phyloP scores from a whole-genome alignment of 2,329 filamentous ascomycete species.

The Stemphylium vesicarium region DNA sequence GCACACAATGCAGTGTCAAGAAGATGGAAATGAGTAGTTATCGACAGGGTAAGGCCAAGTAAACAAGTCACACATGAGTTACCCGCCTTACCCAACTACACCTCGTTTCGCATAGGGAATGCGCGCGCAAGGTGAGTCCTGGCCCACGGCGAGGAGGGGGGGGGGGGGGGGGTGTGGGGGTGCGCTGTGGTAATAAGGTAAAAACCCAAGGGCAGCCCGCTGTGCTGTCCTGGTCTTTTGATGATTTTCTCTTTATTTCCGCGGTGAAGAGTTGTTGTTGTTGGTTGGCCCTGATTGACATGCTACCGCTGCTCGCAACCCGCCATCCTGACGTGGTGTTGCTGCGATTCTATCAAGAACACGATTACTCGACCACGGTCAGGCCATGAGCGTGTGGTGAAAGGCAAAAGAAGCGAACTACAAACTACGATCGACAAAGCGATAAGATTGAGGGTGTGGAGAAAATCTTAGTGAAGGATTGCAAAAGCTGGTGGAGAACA shows the following conservation, averaged over 20 bases:
- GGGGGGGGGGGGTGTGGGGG: background rate
- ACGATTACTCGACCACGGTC: too few species aligned
- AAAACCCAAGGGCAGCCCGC: constrained; percentile 2
- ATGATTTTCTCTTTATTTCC: background rate
- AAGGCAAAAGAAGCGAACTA: too few species aligned
- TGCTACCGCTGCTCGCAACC: too few species aligned
- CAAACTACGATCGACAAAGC: too few species aligned
- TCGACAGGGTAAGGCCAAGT: background rate
- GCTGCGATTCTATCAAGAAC: too few species aligned
- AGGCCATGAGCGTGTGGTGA: too few species aligned
- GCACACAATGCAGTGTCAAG: too few species aligned
- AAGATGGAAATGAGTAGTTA: background rate
- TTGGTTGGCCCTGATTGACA: too few species aligned
- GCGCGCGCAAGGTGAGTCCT: background rate
- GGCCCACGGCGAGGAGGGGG: background rate
- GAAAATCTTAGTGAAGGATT: background rate
- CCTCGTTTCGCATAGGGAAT: background rate
- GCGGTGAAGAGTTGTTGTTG: background rate
- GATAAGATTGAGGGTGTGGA: too few species aligned
- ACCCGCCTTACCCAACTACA: background rate
- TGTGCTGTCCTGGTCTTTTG: background rate
- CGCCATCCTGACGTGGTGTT: too few species aligned
- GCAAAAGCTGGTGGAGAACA: background rate
- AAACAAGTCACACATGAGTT: background rate
- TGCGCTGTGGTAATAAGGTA: constrained; percentile 2